Evolutionary conservation across 495 filamentous ascomycete genomes (phyloP).

Genomic region (Gamarada debralockiae): DNA sequence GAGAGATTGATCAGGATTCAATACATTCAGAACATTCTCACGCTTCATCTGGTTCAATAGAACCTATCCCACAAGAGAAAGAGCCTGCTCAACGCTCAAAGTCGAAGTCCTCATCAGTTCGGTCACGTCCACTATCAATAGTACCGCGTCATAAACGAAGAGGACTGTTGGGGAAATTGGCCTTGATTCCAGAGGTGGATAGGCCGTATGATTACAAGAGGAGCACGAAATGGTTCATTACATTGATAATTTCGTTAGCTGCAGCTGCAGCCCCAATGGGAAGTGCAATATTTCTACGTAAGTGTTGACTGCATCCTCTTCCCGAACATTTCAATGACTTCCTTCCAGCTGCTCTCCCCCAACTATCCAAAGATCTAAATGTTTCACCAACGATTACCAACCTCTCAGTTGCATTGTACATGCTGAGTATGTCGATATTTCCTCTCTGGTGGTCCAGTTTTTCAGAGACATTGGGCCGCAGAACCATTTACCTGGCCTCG

Average conservation of each 20-base stretch:
- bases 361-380: conserved; percentile 62
- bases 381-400: conserved; percentile 72
- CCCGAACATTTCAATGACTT: background rate
- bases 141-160: conserved; percentile 66
- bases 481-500: conserved; percentile 81
- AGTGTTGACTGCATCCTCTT: conserved; percentile 29
- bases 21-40: conserved; percentile 18
- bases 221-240: conserved; percentile 81
- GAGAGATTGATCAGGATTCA: conserved; percentile 1
- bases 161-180: conserved; percentile 69
- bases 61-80: conserved; percentile 1
- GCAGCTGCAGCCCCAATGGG: conserved; percentile 80
- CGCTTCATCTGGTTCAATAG: conserved; percentile 14
- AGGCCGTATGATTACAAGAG: conserved; percentile 68
- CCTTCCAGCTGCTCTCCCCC: conserved; percentile 63
- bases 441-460: conserved; percentile 95
- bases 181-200: conserved; percentile 79
- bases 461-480: conserved; percentile 75
- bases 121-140: conserved; percentile 35
- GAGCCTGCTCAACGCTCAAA: conserved; percentile 8
- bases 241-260: conserved; percentile 70
- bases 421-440: conserved; percentile 87
- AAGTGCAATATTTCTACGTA: conserved; percentile 79
- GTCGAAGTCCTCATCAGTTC: conserved; percentile 35
- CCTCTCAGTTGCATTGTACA: conserved; percentile 79